A percentile compares a stretch with the other conserved stretches of the same genome.
phyloP scores from a whole-genome alignment of 2,329 filamentous ascomycete genomes.

The Fusarium avenaceum region DNA sequence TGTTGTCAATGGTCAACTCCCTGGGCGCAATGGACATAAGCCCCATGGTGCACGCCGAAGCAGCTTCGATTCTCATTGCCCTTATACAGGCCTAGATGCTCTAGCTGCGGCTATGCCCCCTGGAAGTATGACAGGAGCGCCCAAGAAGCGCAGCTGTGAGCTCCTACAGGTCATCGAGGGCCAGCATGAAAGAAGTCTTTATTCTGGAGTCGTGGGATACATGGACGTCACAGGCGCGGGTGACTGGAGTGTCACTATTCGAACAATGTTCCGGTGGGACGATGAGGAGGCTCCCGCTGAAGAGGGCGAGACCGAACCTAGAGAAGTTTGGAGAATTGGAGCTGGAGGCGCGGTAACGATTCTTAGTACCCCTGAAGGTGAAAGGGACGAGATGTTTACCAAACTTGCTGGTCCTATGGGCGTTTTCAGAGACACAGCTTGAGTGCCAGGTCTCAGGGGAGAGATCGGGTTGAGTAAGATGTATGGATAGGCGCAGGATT shows the following conservation, averaged over 20 bases:
- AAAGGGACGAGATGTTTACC: slow-evolving; percentile 91
- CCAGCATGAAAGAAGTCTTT: slow-evolving; percentile 76
- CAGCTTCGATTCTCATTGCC: slow-evolving; percentile 19
- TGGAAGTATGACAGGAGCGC: slow-evolving; percentile 96
- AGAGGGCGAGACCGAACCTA: slow-evolving; percentile 50
- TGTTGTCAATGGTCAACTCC: slow-evolving; percentile 80
- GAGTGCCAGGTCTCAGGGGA: background rate
- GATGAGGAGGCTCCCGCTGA: slow-evolving; percentile 62
- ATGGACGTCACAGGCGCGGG: slow-evolving; percentile 86
- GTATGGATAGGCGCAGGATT: slow-evolving; percentile 17
- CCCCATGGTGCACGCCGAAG: slow-evolving; percentile 17
- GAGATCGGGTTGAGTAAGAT: background rate
- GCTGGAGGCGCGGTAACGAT: slow-evolving; percentile 92
- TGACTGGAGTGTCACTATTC: slow-evolving; percentile 92
- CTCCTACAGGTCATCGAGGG: slow-evolving; percentile 78
- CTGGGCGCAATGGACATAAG: slow-evolving; percentile 44
- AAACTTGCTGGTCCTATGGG: slow-evolving; percentile 74
- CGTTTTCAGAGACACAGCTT: slow-evolving; percentile 60
- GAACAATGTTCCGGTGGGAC: slow-evolving; percentile 82
- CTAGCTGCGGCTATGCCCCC: slow-evolving; percentile 85
- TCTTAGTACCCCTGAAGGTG: slow-evolving; percentile 81
- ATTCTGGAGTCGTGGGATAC: slow-evolving; percentile 91
- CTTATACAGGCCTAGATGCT: slow-evolving; percentile 77
- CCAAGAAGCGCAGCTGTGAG: slow-evolving; percentile 93
- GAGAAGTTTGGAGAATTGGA: slow-evolving; percentile 83